Conservation (phyloP, 1,284 basidiomycete genomes). For the Golubevia sp. region DNA sequence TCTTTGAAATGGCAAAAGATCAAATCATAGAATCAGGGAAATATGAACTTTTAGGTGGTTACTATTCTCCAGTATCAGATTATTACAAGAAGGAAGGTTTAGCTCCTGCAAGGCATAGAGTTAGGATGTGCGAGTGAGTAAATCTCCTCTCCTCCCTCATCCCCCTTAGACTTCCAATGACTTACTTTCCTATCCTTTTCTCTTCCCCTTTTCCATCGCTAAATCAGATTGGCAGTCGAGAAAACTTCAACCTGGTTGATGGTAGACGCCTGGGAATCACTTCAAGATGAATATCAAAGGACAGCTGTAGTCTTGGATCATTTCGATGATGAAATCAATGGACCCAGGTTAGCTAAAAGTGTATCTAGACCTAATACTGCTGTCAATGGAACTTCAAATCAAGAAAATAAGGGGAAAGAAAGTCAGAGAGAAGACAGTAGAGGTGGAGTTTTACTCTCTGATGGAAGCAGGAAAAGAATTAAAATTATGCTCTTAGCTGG, state of each 20-base stretch:
- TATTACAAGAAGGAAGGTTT: slow-evolving; percentile 60
- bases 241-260: slow-evolving; percentile 67
- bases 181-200: not conserved
- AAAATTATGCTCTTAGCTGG: slow-evolving; percentile 93
- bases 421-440: too few species aligned
- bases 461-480: slow-evolving; percentile 47
- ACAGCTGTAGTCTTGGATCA: slow-evolving; percentile 95
- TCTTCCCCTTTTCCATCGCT: not conserved
- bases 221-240: slow-evolving; percentile 52
- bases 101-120: slow-evolving; percentile 53
- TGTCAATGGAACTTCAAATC: too few species aligned
- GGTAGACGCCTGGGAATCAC: slow-evolving; percentile 96
- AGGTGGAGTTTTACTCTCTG: slow-evolving; percentile 44
- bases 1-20: slow-evolving; percentile 99
- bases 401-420: too few species aligned
- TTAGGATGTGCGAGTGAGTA: slow-evolving; percentile 59
- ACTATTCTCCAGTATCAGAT: slow-evolving; percentile 80
- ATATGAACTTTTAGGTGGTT: slow-evolving; percentile 90
- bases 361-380: slow-evolving; percentile 8
- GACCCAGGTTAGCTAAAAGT: slow-evolving; percentile 27
- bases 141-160: not conserved
- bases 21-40: slow-evolving; percentile 88
- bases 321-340: slow-evolving; percentile 91
- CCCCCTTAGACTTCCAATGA: not conserved
- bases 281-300: slow-evolving; percentile 85